Base-by-base conservation (phyloP, 192 early-diverging fungal genomes). In the Backusella australiensis region DNA sequence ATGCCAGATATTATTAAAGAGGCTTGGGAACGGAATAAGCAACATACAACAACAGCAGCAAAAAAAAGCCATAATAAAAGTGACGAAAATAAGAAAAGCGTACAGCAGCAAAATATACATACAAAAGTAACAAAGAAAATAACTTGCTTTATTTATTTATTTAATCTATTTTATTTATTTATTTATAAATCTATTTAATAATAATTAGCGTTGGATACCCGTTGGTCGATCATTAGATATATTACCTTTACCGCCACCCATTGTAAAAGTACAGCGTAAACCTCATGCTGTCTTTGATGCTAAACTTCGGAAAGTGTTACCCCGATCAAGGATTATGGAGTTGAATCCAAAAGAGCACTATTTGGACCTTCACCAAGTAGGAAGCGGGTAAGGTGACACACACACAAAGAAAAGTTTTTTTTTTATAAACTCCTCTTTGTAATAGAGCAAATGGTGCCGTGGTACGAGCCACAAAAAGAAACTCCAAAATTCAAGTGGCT, bases 1-100 rank as follows among this genome's bases (percentile, higher is more conserved):
- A 83, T 83, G 34, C 82, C 82, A 15, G 82, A 83, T 52, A 80
- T 83, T 23, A 75, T 83, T 36, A 79, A 79, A 53, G 75, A 75
- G 56, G 67, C 74, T 41, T 75, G 73, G 67, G 75, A 76, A 35
- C 69, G 38, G 19, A 71, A 71, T 23, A 69, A 49, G 23, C 44
- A 69, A 26, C 11, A 11, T 26, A 67, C 39, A 34, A 32, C 38
- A 34, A 0, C 21, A 41, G 7, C 41, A 26, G 39, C 14, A 59
- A 17, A 65, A n/a, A 56, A 67, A 26, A 39, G 17, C 6, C 12
- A 26, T 29, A 63, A 63, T 29, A 63, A 63, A 29, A 63, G 1
- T 63, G 7, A 29, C 26, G n/a, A 63, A 26, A 63, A 63, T 29
- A 63, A 29, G 56, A 63, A 63, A 29, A 12, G 23, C 11, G 23